Evolutionary conservation across 345 rosid species (phyloP).

Genomic region (Pistacia atlantica): DNA sequence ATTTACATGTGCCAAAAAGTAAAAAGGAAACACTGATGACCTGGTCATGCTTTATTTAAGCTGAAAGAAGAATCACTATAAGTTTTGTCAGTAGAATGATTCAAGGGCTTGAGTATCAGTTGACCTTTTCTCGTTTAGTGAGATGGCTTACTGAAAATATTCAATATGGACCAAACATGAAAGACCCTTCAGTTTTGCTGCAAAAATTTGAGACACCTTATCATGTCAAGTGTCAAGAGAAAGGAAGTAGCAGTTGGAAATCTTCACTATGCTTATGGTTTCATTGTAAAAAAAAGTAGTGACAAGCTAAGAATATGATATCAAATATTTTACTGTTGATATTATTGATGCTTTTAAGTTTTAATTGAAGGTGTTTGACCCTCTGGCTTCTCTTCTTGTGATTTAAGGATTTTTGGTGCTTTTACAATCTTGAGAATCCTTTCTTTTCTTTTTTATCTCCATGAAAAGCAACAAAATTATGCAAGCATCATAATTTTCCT

Average conservation of each 20-base stretch:
- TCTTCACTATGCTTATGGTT: not conserved
- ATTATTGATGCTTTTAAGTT: not conserved
- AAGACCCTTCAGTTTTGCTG: not conserved
- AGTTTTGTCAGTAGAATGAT: not conserved
- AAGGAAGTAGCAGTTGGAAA: not conserved
- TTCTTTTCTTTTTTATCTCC: not conserved
- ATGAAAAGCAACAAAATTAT: not conserved
- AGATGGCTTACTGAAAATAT: not conserved
- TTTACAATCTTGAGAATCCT: not conserved
- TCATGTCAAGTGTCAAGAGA: not conserved
- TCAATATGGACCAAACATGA: conserved; percentile 3
- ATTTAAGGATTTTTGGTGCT: not conserved
- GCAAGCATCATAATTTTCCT: not conserved
- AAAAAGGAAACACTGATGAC: not conserved
- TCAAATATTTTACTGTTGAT: not conserved
- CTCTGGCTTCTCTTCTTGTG: not conserved
- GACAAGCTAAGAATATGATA: not conserved
- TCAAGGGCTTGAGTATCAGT: not conserved
- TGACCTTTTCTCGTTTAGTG: not conserved
- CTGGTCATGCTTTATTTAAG: not conserved
- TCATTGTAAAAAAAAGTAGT: not conserved
- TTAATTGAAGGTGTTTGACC: not conserved
- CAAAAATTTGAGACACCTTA: not conserved
- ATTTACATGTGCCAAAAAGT: not conserved
- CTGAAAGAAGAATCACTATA: not conserved